Percentiles rank a stretch among this genome's conserved stretches.
phyloP scores from a whole-genome alignment of 2,329 filamentous ascomycete species.

The Parasarocladium wereldwijsianum region DNA sequence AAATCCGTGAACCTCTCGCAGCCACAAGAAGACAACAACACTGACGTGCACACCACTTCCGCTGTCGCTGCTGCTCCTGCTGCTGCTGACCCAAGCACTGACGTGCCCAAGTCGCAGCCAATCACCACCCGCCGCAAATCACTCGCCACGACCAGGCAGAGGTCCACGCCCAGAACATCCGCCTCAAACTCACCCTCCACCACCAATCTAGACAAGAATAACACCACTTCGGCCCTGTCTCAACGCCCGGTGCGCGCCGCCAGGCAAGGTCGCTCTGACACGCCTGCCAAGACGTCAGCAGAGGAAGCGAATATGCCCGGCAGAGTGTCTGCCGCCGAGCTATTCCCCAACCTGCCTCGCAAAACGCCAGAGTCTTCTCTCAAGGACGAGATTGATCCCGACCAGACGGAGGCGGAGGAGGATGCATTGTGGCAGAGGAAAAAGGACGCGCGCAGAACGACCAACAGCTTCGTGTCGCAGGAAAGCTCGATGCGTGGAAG shows the following conservation, averaged over 20 bases:
- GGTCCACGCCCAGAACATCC: slow-evolving; percentile 20
- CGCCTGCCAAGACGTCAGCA: too few species aligned
- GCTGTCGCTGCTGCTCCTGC: slow-evolving; percentile 8
- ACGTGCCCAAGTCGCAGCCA: slow-evolving; percentile 23
- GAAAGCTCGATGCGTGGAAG: slow-evolving; percentile 23
- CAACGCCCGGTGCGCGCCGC: slow-evolving; percentile 1
- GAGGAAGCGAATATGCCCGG: slow-evolving; percentile 25
- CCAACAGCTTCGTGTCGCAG: slow-evolving; percentile 17
- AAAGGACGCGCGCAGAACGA: slow-evolving; percentile 23
- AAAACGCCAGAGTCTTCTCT: slow-evolving; percentile 2
- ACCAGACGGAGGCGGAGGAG: slow-evolving; percentile 12
- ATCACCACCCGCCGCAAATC: slow-evolving; percentile 24
- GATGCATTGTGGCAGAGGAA: slow-evolving; percentile 17
- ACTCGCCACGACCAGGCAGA: slow-evolving; percentile 21
- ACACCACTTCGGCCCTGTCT: slow-evolving; percentile 2
- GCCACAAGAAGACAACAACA: too few species aligned
- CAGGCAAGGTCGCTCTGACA: too few species aligned
- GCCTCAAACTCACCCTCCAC: slow-evolving; percentile 17
- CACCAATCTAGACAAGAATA: not conserved
- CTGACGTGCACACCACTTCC: too few species aligned
- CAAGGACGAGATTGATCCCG: slow-evolving; percentile 1
- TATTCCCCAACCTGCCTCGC: slow-evolving; percentile 14
- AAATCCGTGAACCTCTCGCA: too few species aligned
- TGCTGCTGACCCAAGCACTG: slow-evolving; percentile 9
- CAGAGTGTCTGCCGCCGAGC: slow-evolving; percentile 14